Evolutionary conservation across 2,329 filamentous ascomycete species (phyloP).

Genomic region (Capronia coronata): DNA sequence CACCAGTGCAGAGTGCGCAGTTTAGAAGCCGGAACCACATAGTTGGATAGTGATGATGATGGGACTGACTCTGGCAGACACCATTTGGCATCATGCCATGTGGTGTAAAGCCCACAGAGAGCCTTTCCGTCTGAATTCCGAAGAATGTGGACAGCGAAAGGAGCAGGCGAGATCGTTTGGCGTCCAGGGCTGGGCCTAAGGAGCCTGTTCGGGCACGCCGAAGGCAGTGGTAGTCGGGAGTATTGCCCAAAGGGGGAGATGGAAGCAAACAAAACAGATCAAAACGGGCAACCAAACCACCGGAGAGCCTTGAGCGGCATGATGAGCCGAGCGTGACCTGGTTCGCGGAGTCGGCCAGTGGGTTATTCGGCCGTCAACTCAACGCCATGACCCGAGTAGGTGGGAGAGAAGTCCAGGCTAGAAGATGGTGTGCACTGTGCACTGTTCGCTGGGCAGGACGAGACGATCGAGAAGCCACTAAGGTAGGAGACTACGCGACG

Average conservation of each 20-base stretch:
- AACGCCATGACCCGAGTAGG: too few relatives aligned
- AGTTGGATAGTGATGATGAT: neutral
- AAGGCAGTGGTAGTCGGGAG: conserved; percentile 11
- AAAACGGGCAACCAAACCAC: conserved; percentile 4
- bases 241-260: conserved; percentile 15
- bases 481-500: too few relatives aligned
- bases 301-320: neutral
- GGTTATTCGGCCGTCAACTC: too few relatives aligned
- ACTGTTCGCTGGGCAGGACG: too few relatives aligned
- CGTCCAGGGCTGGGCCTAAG: neutral
- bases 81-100: conserved; percentile 1
- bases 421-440: too few relatives aligned
- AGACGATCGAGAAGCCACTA: too few relatives aligned
- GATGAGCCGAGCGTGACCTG: neutral
- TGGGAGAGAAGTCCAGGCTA: too few relatives aligned
- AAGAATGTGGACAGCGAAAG: neutral
- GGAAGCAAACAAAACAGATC: conserved; percentile 1
- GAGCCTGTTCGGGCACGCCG: neutral
- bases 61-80: neutral
- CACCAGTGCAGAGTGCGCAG: neutral
- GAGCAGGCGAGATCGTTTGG: neutral
- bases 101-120: neutral
- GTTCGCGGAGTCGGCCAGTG: too few relatives aligned
- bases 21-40: neutral
- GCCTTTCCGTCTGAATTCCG: neutral